These are phyloP conservation scores for Kuraishia piskuri DNA, from an alignment of 805 yeast genomes.

Conservation along the genomic window DNA sequence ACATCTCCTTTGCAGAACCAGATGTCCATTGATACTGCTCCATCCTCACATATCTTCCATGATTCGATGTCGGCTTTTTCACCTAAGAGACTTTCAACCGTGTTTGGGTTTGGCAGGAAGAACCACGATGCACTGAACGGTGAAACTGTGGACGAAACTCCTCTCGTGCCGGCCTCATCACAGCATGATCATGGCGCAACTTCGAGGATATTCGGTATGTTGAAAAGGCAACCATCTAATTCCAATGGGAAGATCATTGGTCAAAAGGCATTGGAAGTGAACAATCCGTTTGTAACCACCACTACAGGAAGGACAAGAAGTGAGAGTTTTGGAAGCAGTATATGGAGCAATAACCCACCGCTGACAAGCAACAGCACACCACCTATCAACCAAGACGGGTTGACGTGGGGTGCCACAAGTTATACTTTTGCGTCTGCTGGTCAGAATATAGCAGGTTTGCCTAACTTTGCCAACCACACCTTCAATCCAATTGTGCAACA, in stretches of 20 bases:
- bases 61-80: conserved; percentile 12
- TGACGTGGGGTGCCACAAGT: background rate
- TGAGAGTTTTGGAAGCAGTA: conserved; percentile 25
- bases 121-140: conserved; percentile 1
- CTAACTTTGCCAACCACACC: background rate
- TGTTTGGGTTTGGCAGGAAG: conserved; percentile 19
- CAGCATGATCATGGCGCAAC: conserved; percentile 1
- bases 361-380: background rate
- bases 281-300: conserved; percentile 1
- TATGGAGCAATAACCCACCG: conserved; percentile 18
- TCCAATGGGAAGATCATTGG: background rate
- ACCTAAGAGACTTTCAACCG: conserved; percentile 22
- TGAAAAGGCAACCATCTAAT: conserved; percentile 3
- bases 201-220: conserved; percentile 7
- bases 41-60: background rate
- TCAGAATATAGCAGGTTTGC: background rate
- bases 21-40: background rate
- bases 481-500: background rate
- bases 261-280: conserved; percentile 9
- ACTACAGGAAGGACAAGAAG: conserved; percentile 18
- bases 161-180: conserved; percentile 1
- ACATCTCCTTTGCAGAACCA: background rate
- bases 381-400: background rate
- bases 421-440: background rate
- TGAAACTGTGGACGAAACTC: background rate